Percentiles rank a stretch among this genome's conserved stretches.
Conservation (phyloP, 257 asterid genomes). For the Scutellaria baicalensis region DNA sequence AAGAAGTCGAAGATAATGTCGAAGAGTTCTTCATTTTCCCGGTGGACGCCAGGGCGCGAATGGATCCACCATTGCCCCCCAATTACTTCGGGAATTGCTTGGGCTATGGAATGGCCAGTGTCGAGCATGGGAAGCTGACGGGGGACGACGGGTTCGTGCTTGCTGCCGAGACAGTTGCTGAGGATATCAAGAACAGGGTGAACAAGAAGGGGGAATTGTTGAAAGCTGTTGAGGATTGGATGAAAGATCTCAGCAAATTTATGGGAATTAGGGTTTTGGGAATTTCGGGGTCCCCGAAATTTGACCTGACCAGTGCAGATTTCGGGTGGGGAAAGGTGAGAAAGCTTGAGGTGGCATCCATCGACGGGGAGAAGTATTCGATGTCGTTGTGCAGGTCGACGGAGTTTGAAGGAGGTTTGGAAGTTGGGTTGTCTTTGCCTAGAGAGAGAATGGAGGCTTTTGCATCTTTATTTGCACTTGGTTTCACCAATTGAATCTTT, state of each 20-base stretch:
- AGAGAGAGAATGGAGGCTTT: conserved; percentile 24
- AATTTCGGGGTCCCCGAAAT: conserved; percentile 45
- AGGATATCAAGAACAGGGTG: conserved; percentile 12
- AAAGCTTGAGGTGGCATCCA: conserved; percentile 26
- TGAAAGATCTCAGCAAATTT: neutral
- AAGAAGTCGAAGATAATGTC: neutral
- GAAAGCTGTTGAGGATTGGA: conserved; percentile 27
- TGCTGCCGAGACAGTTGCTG: conserved; percentile 29
- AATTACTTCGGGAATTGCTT: conserved; percentile 51
- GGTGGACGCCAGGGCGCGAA: conserved; percentile 24
- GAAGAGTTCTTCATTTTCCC: conserved; percentile 2
- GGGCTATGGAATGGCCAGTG: conserved; percentile 10
- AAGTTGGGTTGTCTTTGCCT: conserved; percentile 29
- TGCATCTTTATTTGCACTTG: conserved; percentile 22
- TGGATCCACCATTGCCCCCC: conserved; percentile 35
- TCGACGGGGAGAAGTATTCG: conserved; percentile 27
- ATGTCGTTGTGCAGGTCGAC: conserved; percentile 29
- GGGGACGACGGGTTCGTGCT: conserved; percentile 26
- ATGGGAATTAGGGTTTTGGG: neutral
- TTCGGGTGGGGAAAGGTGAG: conserved; percentile 45
- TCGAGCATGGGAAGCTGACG: conserved; percentile 8
- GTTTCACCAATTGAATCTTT: neutral
- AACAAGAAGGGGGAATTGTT: conserved; percentile 15
- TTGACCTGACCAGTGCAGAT: conserved; percentile 31
- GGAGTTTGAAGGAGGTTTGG: conserved; percentile 25